These are phyloP conservation scores for Cyberlindnera nakhonratchasimensis DNA, from an alignment of 805 yeast genomes.

Conservation along the genomic window DNA sequence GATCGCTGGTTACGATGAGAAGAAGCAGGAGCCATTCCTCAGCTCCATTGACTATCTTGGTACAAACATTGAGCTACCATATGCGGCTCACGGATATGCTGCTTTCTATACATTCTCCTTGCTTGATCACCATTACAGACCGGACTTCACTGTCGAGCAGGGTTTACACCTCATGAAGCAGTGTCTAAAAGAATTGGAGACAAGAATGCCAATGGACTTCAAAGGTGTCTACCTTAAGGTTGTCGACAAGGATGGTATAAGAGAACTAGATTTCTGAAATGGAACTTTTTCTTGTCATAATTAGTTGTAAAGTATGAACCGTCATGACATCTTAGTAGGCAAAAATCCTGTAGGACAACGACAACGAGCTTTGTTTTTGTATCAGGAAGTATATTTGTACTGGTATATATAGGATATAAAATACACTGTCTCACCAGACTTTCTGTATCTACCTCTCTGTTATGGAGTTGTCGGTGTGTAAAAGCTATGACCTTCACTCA, in stretches of 20 bases:
- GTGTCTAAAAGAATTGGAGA: constrained; percentile 75
- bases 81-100: constrained; percentile 99
- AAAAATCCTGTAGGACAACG: too few relatives aligned
- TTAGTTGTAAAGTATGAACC: neutral
- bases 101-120: constrained; percentile 90
- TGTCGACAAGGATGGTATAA: constrained; percentile 60
- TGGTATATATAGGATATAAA: too few relatives aligned
- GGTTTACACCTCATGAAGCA: constrained; percentile 70
- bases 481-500: too few relatives aligned
- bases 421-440: too few relatives aligned
- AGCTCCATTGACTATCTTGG: constrained; percentile 95
- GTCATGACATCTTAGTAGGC: neutral
- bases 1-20: constrained; percentile 75
- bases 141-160: constrained; percentile 69
- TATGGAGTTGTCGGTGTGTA: too few relatives aligned
- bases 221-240: constrained; percentile 77
- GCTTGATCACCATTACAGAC: constrained; percentile 84
- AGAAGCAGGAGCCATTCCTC: constrained; percentile 57
- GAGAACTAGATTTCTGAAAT: constrained; percentile 32
- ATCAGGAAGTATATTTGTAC: too few relatives aligned
- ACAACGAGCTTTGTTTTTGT: too few relatives aligned
- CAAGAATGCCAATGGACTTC: constrained; percentile 90
- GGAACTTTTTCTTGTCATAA: neutral
- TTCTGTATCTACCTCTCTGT: too few relatives aligned
- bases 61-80: constrained; percentile 84